Base-by-base conservation (phyloP, 1,139 yeast genomes). In the Candida buenavistaensis region DNA sequence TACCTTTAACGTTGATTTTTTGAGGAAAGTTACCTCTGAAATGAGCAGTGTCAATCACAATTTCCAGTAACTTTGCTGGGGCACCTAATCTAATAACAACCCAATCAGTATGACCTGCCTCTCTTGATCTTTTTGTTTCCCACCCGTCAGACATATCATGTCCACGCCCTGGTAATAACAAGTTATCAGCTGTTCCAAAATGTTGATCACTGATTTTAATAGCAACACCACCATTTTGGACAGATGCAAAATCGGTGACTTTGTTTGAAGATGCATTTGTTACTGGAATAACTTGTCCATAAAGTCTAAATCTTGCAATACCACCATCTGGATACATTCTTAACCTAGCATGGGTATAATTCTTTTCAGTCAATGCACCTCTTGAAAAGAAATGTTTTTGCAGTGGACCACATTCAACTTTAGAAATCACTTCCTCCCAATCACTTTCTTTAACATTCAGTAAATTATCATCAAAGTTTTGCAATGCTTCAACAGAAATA, bases 241-340 rank as follows among this genome's bases (percentile, higher is more conserved):
- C 95, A 33, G 82, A 78, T 2, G 97, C 97, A 44, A 83, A 71
- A 57, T 90, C 97, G 26, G 87, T 47, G 2, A 71, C 62, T 5
- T 8, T 14, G 12, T 14, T 20, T 7, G 71, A 56, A 14, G 24
- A 16, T 17, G 32, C 27, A 11, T 26, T 32, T 23, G 64, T 46
- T 23, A 80, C 71, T 11, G 96, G 88, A 8, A 78, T 65, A 6
- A 90, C 96, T 26, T 72, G 65, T 13, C 97, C 97, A 55, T 84
- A 90, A 37, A 88, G 72, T 54, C 96, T 76, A 68, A 90, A 90
- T 46, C 97, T 75, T 6, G 97, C 96, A 62, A 90, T 89, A 23
- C 97, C 97, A 33, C 97, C 97, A 55, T 90, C 97, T 19, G 97
- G 95, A 62, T 84, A 90, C 95, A 88, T 88, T 64, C 82, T 81